Conservation (phyloP, 106 monocot species). For the Dioscorea dumetorum region DNA sequence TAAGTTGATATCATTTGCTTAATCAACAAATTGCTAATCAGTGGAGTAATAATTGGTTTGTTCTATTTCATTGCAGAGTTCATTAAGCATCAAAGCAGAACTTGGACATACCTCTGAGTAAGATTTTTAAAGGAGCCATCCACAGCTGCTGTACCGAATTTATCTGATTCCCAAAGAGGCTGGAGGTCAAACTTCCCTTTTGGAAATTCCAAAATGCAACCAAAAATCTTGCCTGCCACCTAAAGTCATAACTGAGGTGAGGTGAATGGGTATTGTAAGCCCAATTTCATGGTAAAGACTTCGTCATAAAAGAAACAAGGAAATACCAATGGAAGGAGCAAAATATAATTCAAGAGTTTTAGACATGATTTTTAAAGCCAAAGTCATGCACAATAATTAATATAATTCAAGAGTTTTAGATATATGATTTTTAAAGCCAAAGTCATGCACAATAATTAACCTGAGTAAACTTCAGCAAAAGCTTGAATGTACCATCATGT, state of each 20-base stretch:
- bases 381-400: no score
- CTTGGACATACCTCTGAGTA: neutral
- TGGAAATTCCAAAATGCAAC: slow-evolving; percentile 8
- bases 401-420: neutral
- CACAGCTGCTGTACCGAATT: neutral
- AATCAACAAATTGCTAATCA: no score
- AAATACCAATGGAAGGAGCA: neutral
- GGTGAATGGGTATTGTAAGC: neutral
- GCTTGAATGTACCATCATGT: no score
- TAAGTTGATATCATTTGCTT: no score
- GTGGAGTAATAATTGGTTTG: neutral
- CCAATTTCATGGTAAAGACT: no score
- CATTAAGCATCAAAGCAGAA: slow-evolving; percentile 4
- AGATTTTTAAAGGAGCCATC: slow-evolving; percentile 1
- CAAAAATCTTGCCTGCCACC: slow-evolving; percentile 3
- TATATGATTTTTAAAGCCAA: no score
- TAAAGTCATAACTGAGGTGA: neutral
- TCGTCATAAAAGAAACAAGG: neutral
- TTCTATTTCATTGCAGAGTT: slow-evolving; percentile 1
- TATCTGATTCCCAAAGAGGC: slow-evolving; percentile 4
- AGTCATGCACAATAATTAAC: no score
- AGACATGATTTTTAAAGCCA: no score
- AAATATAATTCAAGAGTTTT: neutral
- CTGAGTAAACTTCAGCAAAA: no score
- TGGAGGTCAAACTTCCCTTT: neutral